Conservation (phyloP, 2,329 filamentous ascomycete genomes). For the Xylaria sp. region DNA sequence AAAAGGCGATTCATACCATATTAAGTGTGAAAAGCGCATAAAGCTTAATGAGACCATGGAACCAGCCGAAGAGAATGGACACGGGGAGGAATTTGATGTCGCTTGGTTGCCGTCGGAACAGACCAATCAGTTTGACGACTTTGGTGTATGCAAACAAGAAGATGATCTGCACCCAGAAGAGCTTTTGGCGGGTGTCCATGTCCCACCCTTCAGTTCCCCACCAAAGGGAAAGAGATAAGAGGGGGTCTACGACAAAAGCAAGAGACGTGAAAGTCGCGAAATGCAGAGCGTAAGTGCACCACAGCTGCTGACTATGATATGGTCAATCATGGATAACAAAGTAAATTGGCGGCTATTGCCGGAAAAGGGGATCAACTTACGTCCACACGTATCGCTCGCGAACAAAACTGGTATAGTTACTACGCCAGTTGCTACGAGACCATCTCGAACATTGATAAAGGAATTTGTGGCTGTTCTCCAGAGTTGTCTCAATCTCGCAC, state of each 20-base stretch:
- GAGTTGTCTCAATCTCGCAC: conserved; percentile 89
- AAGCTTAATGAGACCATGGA: conserved; percentile 90
- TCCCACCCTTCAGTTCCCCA: conserved; percentile 70
- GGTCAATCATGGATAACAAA: conserved; percentile 14
- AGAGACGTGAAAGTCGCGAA: conserved; percentile 91
- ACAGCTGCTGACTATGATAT: conserved; percentile 75
- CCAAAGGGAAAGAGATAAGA: conserved; percentile 72
- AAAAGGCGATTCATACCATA: conserved; percentile 65
- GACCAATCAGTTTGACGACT: conserved; percentile 85
- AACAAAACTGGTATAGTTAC: conserved; percentile 90
- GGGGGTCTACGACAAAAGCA: conserved; percentile 77
- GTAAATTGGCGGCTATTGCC: background rate
- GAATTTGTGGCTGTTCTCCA: conserved; percentile 88
- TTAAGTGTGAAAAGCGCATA: conserved; percentile 83
- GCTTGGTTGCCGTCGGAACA: conserved; percentile 82
- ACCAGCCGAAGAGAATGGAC: conserved; percentile 90
- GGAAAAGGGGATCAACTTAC: conserved; percentile 62
- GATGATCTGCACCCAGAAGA: conserved; percentile 66
- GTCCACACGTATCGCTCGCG: conserved; percentile 83
- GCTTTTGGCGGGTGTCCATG: conserved; percentile 55
- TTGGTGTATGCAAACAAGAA: conserved; percentile 88
- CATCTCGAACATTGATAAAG: conserved; percentile 92
- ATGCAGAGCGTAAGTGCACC: conserved; percentile 93
- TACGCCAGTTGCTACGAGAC: conserved; percentile 97
- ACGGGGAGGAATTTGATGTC: conserved; percentile 81